Evolutionary conservation across 192 early-diverging fungal genomes (phyloP), one percentile per base, ranked within the genome.

Genomic region (Rhizoclosmatium globosum): DNA sequence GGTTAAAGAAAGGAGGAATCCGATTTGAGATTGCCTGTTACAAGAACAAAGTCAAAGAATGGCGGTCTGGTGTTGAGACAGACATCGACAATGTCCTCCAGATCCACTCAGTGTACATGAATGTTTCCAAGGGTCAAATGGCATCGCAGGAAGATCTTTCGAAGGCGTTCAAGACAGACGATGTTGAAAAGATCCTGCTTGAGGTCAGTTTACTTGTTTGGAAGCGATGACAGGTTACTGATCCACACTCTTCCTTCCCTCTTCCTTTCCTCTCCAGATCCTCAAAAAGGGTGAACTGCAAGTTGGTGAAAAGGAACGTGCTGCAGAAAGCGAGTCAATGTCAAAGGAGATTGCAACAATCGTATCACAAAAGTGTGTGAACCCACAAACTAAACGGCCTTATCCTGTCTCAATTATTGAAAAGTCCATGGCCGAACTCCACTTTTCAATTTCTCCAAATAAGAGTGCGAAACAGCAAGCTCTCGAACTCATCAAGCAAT

Each of bases 21-120:
- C 92, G 98, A 45, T 99, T 99, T 76, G 98, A 99, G 82, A 90
- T 99, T 50, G 98, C 98, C 11, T 98, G 95, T 83, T 99, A 99
- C 87, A 98, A 98, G 82, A 99, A 99, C 89, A 99, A 99, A 83
- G 97, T 74, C 19, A 46, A 19, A 2, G 72, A 74, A 42, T 74
- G 60, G 60, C 72, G 72, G 1, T 46, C 4, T 2, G 42, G 59
- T 2, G 60, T 74, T 38, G 97, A 99, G 80, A 98, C 94, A 58
- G 95, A 99, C 84, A 84, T 99, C 21, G 95, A 98, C 82, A 94
- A 99, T 81, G 97, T 99, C 45, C 81, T 99, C 64, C 98, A 99
- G 81, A 95, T 95, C 23, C 92, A 95, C 91, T 57, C 62, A 67
- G 92, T 99, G 15, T 99, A 96, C 85, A 73, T 92, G 38, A 99